These are phyloP conservation scores for Chytriomyces confervae DNA, from an alignment of 192 early-diverging fungal species.

Conservation along the genomic window DNA sequence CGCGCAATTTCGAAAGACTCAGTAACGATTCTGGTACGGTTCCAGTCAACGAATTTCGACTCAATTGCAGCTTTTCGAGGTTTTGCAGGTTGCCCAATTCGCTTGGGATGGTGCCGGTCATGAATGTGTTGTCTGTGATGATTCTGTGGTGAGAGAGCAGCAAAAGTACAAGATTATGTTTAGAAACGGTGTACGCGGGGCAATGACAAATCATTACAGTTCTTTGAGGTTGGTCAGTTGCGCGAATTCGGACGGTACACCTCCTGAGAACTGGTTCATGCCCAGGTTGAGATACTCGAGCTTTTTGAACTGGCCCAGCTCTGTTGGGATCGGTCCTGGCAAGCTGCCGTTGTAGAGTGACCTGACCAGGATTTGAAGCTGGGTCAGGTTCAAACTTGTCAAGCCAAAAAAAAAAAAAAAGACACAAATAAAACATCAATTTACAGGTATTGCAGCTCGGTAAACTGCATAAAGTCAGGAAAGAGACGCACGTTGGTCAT, in stretches of 20 bases:
- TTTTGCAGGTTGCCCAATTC: not conserved
- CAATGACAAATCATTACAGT: no score
- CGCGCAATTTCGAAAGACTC: no score
- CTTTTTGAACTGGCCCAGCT: not conserved
- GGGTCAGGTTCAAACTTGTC: not conserved
- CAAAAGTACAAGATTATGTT: no score
- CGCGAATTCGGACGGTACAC: slow-evolving; percentile 1
- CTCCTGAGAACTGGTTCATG: not conserved
- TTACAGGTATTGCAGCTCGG: not conserved
- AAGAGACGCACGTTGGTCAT: not conserved
- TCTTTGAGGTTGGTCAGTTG: not conserved
- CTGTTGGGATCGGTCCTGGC: not conserved
- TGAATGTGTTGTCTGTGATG: not conserved
- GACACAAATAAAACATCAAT: not conserved
- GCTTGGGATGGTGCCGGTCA: not conserved
- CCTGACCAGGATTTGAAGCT: not conserved
- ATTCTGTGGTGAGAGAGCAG: not conserved
- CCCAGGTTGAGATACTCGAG: not conserved
- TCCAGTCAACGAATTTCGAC: no score
- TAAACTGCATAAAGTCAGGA: not conserved
- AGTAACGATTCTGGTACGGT: no score
- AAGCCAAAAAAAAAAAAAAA: not conserved
- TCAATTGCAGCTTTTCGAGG: no score
- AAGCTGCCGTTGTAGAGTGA: not conserved
- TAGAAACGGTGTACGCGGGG: no score